Evolutionary conservation across 441 rosid species (phyloP).

Genomic region (Brassica balearica): DNA sequence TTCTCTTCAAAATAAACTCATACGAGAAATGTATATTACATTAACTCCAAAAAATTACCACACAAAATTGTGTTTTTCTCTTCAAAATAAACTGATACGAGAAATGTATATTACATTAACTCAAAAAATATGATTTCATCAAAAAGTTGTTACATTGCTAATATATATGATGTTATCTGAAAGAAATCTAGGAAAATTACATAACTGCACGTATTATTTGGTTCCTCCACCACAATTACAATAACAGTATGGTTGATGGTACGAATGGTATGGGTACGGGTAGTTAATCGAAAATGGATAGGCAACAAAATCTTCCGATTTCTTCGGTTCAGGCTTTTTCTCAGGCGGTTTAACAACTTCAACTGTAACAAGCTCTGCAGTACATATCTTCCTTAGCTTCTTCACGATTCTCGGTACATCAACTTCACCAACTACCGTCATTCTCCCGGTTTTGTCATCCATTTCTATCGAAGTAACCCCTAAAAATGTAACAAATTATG

Average conservation of each 20-base stretch:
- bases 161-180: neutral
- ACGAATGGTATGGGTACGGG: constrained; percentile 6
- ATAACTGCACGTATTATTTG: constrained; percentile 30
- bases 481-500: constrained; percentile 16
- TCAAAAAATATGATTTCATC: neutral
- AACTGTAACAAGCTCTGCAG: constrained; percentile 53
- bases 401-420: constrained; percentile 53
- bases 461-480: constrained; percentile 63
- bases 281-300: constrained; percentile 14
- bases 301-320: constrained; percentile 11
- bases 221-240: constrained; percentile 16
- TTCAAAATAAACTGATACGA: neutral
- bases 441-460: constrained; percentile 63
- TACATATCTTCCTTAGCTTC: constrained; percentile 64
- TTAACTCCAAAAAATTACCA: too few species aligned
- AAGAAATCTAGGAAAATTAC: neutral
- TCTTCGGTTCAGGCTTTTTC: constrained; percentile 61
- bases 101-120: neutral
- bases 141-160: constrained; percentile 11
- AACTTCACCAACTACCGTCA: constrained; percentile 63
- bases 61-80: too few species aligned
- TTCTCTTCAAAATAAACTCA: neutral
- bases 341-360: constrained; percentile 69
- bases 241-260: neutral
- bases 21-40: too few species aligned